These are phyloP conservation scores for Rhodocollybia butyracea DNA, from an alignment of 768 basidiomycete species.

Conservation along the genomic window DNA sequence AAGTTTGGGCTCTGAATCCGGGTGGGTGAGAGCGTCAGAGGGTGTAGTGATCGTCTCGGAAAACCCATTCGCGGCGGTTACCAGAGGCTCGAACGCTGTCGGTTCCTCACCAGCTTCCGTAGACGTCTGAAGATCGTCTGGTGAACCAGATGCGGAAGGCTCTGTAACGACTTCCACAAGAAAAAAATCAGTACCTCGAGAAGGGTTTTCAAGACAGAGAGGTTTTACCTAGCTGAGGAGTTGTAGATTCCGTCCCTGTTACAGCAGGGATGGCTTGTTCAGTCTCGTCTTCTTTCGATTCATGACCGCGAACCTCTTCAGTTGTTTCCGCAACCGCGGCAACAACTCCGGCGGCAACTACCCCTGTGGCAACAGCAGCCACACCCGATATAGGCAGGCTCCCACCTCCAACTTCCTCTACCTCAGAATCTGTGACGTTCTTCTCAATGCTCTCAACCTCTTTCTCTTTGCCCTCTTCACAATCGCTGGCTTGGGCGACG, in stretches of 20 bases:
- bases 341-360: background rate
- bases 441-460: background rate
- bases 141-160: background rate
- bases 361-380: background rate
- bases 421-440: background rate
- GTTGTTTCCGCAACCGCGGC: background rate
- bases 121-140: background rate
- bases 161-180: background rate
- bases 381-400: conserved; percentile 6
- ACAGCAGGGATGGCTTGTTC: too few species aligned
- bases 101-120: background rate
- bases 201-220: background rate
- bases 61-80: background rate
- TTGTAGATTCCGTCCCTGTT: background rate
- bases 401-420: background rate
- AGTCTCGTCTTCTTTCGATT: background rate
- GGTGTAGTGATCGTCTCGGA: background rate
- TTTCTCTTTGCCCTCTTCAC: conserved; percentile 6
- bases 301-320: background rate
- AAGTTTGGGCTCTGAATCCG: too few species aligned
- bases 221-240: background rate
- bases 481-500: conserved; percentile 6
- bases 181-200: background rate
- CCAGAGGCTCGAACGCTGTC: background rate
- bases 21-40: background rate